A percentile compares a stretch with the other conserved stretches of the same genome.
phyloP scores from a whole-genome alignment of 805 yeast species.

The Lipomyces sp. region DNA sequence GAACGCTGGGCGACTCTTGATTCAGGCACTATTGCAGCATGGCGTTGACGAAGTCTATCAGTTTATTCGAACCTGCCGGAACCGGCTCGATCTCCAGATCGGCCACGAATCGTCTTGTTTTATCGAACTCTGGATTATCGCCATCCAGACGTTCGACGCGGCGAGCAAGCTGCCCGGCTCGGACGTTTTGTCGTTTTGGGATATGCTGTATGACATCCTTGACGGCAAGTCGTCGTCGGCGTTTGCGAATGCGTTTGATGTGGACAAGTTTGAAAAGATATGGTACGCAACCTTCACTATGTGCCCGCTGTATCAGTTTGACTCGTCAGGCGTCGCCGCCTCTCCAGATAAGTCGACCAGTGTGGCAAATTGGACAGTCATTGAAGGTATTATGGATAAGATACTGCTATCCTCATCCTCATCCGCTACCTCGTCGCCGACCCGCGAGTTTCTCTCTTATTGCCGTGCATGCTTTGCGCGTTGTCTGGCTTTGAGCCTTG shows the following conservation, averaged over 20 bases:
- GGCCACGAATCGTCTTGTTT: constrained; percentile 10
- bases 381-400: constrained; percentile 16
- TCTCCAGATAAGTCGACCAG: background rate
- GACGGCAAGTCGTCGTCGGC: constrained; percentile 2
- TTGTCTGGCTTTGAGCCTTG: constrained; percentile 21
- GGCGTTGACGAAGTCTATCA: constrained; percentile 23
- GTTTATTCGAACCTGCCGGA: constrained; percentile 19
- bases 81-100: constrained; percentile 11
- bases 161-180: background rate
- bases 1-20: constrained; percentile 8
- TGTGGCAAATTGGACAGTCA: constrained; percentile 12
- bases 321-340: constrained; percentile 5
- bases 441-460: constrained; percentile 15
- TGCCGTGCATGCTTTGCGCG: constrained; percentile 27
- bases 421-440: background rate
- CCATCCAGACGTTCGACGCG: constrained; percentile 17
- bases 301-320: constrained; percentile 28
- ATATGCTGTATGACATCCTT: constrained; percentile 6
- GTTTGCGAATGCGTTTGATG: constrained; percentile 1
- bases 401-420: too few relatives aligned
- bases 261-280: constrained; percentile 21
- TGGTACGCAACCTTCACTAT: constrained; percentile 27
- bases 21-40: constrained; percentile 19
- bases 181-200: constrained; percentile 20
- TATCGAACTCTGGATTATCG: constrained; percentile 26